A percentile compares a stretch with the other conserved stretches of the same genome.
phyloP scores from a whole-genome alignment of 78 protist species.

The Emiliania huxleyi region DNA sequence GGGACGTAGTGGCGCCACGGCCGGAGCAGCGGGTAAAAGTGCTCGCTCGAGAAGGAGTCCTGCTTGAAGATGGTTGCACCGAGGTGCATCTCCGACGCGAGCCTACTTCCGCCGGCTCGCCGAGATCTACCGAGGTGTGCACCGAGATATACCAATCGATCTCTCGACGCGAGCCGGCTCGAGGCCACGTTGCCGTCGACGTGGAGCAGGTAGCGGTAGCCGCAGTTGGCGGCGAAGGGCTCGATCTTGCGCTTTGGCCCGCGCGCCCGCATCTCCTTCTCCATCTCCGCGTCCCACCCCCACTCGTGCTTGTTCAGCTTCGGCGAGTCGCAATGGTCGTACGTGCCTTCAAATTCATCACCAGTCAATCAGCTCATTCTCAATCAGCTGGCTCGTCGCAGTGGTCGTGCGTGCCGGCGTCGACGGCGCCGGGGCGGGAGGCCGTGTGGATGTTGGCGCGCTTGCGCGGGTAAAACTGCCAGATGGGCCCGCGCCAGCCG shows the following conservation, averaged over 20 bases:
- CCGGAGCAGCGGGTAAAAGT: not conserved
- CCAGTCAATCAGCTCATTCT: no score
- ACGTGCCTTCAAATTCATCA: no score
- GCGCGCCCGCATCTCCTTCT: not conserved
- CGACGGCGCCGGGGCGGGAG: not conserved
- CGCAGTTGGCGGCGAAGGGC: not conserved
- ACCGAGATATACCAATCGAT: no score
- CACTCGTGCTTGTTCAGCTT: not conserved
- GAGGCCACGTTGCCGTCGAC: slow-evolving; percentile 1
- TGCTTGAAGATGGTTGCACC: slow-evolving; percentile 4
- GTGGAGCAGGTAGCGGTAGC: not conserved
- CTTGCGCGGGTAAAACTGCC: slow-evolving; percentile 7
- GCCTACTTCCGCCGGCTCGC: not conserved
- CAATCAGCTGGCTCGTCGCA: no score
- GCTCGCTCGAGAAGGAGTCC: not conserved
- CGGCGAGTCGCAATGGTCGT: slow-evolving; percentile 15
- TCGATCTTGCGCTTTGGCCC: not conserved
- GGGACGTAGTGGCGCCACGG: not conserved
- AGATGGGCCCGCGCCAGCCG: slow-evolving; percentile 6
- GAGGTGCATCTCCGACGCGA: not conserved
- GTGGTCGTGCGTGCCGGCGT: not conserved
- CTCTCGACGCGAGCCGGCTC: not conserved
- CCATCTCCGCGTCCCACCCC: slow-evolving; percentile 1
- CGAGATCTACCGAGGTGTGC: no score
- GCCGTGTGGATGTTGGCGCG: not conserved